These are phyloP conservation scores for Akanthomyces muscarius DNA, from an alignment of 2,329 filamentous ascomycete genomes.

Conservation along the genomic window DNA sequence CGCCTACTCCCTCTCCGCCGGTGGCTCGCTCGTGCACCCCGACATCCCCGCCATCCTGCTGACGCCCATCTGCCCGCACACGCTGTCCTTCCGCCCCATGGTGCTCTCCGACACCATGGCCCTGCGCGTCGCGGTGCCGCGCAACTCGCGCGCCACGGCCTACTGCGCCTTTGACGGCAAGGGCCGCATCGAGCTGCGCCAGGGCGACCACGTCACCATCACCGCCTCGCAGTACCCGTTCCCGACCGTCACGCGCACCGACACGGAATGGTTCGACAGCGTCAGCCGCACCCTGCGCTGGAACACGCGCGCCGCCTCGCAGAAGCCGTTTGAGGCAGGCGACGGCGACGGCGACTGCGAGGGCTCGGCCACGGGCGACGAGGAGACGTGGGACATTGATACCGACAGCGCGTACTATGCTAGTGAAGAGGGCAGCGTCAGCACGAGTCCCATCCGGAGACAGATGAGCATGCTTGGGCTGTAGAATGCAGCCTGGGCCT, in stretches of 20 bases:
- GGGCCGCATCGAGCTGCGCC: slow-evolving; percentile 84
- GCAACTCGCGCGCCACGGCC: slow-evolving; percentile 81
- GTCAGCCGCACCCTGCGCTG: slow-evolving; percentile 88
- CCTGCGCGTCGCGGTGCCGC: slow-evolving; percentile 81
- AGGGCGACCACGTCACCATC: slow-evolving; percentile 94
- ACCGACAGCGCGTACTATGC: slow-evolving; percentile 71
- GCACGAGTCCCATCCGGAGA: slow-evolving; percentile 63
- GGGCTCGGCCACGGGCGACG: slow-evolving; percentile 47
- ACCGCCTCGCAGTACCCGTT: slow-evolving; percentile 96
- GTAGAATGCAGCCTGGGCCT: slow-evolving; percentile 18
- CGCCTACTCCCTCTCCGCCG: slow-evolving; percentile 92
- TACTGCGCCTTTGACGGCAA: slow-evolving; percentile 99
- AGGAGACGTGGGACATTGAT: slow-evolving; percentile 86
- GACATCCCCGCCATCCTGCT: slow-evolving; percentile 95
- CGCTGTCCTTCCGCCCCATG: slow-evolving; percentile 95
- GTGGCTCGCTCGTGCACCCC: slow-evolving; percentile 91
- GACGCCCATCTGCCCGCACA: slow-evolving; percentile 96
- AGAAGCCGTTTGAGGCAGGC: slow-evolving; percentile 76
- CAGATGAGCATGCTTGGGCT: slow-evolving; percentile 68
- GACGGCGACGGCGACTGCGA: slow-evolving; percentile 21
- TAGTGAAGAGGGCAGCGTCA: slow-evolving; percentile 67
- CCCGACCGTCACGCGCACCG: slow-evolving; percentile 86
- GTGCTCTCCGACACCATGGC: slow-evolving; percentile 93
- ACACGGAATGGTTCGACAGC: slow-evolving; percentile 94
- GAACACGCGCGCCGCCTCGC: slow-evolving; percentile 88